Base-by-base conservation (phyloP, 2,329 filamentous ascomycete genomes). In the Magnaporthales sp. region DNA sequence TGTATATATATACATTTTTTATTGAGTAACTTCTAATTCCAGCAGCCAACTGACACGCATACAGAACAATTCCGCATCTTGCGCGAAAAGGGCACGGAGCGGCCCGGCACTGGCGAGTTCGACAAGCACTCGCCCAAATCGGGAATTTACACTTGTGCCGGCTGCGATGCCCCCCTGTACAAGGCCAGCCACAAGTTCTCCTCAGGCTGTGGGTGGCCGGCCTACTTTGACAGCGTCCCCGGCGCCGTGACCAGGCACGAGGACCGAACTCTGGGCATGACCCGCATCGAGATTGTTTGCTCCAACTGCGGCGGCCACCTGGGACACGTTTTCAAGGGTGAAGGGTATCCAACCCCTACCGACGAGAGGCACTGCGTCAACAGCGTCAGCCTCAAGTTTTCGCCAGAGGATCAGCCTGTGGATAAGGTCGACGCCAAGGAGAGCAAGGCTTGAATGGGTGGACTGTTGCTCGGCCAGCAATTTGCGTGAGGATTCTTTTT, bases 341-440 rank as follows among this genome's bases (percentile, higher is more conserved):
- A 96, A 78, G 90, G 91, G 24, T 94, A 89, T 74, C 74, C 83
- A 9, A 96, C 91, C 26, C 93, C 95, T 5, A 98, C 93, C 24
- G 90, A 99, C 76, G 95, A 99, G 86, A 85, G 95, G 69, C 95
- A 99, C 80, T 99, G 95, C 75, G 95, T 99, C 67, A 99, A 98
- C 76, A 95, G 92, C 74, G 80, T 98, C 66, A 96, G 91, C 75
- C 81, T 98, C 78, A 95, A 88, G 72, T 98, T 99, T 75, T 84
- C 82, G 1, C 81, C 83, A 1, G 83, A 91, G 63, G 89, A 91
- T 69, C 84, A 86, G 72, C 79, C 81, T 46, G 80, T 76, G 15
- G 74, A 51, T 29, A 32, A 66, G 29, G 64, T 22, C 19, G 29
- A 58, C 1, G 30, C 51, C n/a, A 24, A 46, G 56, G 64, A 51